These are phyloP conservation scores for Blastobotrys serpentis DNA, from an alignment of 1,139 yeast genomes.

Conservation along the genomic window DNA sequence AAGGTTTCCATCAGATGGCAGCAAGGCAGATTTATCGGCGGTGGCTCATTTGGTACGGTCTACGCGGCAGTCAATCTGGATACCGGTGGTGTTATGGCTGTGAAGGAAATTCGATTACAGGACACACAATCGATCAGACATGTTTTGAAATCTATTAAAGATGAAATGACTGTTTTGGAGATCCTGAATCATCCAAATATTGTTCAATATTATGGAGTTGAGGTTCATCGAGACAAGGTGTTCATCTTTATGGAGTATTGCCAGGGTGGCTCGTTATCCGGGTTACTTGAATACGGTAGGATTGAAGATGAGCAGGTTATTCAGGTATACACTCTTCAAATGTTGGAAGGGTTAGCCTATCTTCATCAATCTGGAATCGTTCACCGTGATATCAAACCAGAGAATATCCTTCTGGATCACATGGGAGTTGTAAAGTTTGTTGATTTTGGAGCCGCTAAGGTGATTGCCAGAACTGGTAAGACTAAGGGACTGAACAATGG, in stretches of 20 bases:
- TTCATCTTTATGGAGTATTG: slow-evolving; percentile 97
- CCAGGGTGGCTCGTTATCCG: slow-evolving; percentile 91
- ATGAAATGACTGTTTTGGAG: slow-evolving; percentile 95
- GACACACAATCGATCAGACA: slow-evolving; percentile 84
- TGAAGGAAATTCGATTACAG: slow-evolving; percentile 88
- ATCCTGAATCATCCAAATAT: slow-evolving; percentile 94
- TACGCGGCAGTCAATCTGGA: slow-evolving; percentile 90
- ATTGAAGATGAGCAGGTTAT: slow-evolving; percentile 94
- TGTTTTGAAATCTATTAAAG: slow-evolving; percentile 84
- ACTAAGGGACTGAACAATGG: slow-evolving; percentile 33
- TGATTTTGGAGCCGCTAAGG: slow-evolving; percentile 97
- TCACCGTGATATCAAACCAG: slow-evolving; percentile 96
- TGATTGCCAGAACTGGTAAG: slow-evolving; percentile 70
- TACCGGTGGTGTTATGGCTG: slow-evolving; percentile 96
- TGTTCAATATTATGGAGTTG: slow-evolving; percentile 95
- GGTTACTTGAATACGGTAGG: slow-evolving; percentile 81
- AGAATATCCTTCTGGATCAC: slow-evolving; percentile 84
- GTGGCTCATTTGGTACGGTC: slow-evolving; percentile 95
- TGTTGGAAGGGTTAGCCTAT: slow-evolving; percentile 94
- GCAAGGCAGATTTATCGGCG: slow-evolving; percentile 89
- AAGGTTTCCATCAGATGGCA: slow-evolving; percentile 96
- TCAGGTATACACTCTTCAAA: slow-evolving; percentile 85
- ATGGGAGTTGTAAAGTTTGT: slow-evolving; percentile 93
- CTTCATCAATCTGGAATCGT: slow-evolving; percentile 95
- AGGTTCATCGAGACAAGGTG: slow-evolving; percentile 93